These are phyloP conservation scores for Nicotiana tomentosiformis DNA, from an alignment of 257 asterid genomes.

Conservation along the genomic window DNA sequence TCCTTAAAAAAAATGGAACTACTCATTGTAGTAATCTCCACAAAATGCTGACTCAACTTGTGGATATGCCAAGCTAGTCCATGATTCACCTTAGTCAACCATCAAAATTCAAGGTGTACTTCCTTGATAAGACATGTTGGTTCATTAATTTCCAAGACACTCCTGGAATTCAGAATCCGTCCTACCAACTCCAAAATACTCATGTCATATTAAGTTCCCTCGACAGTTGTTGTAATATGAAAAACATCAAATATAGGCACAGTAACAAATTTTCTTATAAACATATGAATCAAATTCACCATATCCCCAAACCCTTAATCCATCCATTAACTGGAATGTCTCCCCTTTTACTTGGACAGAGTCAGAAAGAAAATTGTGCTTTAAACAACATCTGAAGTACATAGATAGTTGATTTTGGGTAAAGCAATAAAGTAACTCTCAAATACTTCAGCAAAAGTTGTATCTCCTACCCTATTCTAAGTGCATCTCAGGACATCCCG, in stretches of 20 bases:
- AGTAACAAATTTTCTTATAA: background rate
- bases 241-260: background rate
- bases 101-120: background rate
- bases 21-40: background rate
- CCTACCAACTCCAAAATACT: background rate
- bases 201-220: background rate
- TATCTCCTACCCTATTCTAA: background rate
- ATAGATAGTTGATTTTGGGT: background rate
- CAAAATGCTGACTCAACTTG: background rate
- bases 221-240: background rate
- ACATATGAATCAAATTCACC: background rate
- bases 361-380: background rate
- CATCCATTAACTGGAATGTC: background rate
- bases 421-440: background rate
- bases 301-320: background rate
- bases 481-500: constrained; percentile 1
- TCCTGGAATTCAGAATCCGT: background rate
- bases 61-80: background rate
- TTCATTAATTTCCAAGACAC: background rate
- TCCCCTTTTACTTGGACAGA: background rate
- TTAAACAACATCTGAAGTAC: background rate
- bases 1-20: background rate
- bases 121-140: background rate
- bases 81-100: background rate
- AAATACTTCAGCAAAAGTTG: background rate